Base-by-base conservation (phyloP, 345 rosid species). In the Euphorbia peplus region DNA sequence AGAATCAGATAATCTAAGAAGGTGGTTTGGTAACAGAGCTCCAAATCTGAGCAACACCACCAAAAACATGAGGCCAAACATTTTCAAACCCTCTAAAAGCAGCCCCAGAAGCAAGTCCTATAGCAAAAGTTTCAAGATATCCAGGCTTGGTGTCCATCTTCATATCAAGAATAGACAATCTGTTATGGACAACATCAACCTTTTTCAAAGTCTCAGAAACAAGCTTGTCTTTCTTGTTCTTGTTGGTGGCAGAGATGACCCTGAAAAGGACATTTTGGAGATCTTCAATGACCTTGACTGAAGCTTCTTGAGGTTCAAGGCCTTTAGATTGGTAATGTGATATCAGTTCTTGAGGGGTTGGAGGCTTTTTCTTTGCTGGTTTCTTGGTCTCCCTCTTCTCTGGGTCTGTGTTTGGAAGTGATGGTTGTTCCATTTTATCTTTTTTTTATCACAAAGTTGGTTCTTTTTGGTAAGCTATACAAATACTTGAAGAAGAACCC, bases 111-210 rank as follows among this genome's bases (percentile, higher is more conserved):
- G 88, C 92, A 61, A 90, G 58, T 30, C 92, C 97, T 50, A 90
- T 46, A 3, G 72, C 87, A 28, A 90, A 84, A 24, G 91, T 85
- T 78, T 83, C 83, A 4, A 66, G 61, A 41, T 77, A 86, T 0
- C 98, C 91, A 67, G 98, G 98, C 80, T 90, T 93, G 21, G 90
- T 78, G 61, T 93, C 98, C 41, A 93, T 14, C 83, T 93, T 93
- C 80, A 87, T 84, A 74, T 93, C 97, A 24, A 89, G 80, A 47
- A 93, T 80, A 0, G 89, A 85, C 25, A 93, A 76, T 62, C 96
- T 85, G 64, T 42, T 83, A 57, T 70, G 75, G 32, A 83, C 50
- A 55, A 78, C 76, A 70, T 93, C 98, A n/a, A 93, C 67, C 80
- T 84, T 93, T 56, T 89, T 86, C 0, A 83, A 51, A 7, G 81